Base-by-base conservation (phyloP, 2,329 filamentous ascomycete species). In the Aureobasidium melanogenum region DNA sequence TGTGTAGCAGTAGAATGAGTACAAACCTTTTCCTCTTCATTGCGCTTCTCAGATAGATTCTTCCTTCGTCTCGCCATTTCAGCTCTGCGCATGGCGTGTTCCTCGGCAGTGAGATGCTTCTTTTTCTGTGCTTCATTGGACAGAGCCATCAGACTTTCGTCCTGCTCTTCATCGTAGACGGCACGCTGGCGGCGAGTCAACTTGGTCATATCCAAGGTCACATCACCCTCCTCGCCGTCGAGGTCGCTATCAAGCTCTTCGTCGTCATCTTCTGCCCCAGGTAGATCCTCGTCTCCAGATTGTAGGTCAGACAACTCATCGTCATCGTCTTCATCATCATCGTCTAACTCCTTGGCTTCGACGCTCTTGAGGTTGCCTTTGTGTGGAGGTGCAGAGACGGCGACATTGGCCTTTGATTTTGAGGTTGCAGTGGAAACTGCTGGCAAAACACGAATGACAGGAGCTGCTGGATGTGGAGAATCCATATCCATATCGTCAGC, bases 41-140 rank as follows among this genome's bases (percentile, higher is more conserved):
- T 88, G n/a, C 87, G 82, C 75, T 89, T 88, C 74, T 89, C 87
- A 62, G 84, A 88, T 34, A 89, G 77, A 65, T 89, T 89, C 75
- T 89, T 89, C 63, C 87, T 78, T 58, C 87, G 80, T 61, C 87
- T 77, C 9, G 87, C 87, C 86, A 89, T 89, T 71, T 90, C 87
- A 8, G 85, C 84, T 60, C 87, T 79, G 52, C 87, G 82, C 83
- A 88, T 88, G 50, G 84, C 84, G 69, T 88, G 84, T 69, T 90
- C 87, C 70, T 88, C 87, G 0, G 85, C 86, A 0, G 87, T 88
- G 52, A 89, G 76, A 66, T 88, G 84, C 68, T 89, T 88, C 74
- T 88, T 87, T 70, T 86, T 83, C 74, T 87, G 84, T n/a, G 84
- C 84, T 71, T 87, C 84, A 74, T 86, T 86, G 9, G 82, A 83